Conservation (phyloP, 73 alveolate genomes). For the Paramecium caudatum region DNA sequence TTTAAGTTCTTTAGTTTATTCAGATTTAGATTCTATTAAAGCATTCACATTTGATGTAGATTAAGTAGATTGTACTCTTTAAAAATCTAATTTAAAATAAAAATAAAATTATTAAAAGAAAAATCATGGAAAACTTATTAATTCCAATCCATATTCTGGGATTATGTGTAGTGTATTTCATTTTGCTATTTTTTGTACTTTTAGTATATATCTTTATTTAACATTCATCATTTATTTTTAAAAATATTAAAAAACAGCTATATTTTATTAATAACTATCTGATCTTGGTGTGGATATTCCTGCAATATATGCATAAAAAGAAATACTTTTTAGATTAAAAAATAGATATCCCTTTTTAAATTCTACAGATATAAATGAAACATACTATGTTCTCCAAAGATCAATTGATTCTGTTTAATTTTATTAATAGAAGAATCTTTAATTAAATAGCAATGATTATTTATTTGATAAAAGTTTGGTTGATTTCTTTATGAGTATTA, state of each 20-base stretch:
- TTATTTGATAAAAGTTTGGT: neutral
- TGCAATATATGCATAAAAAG: constrained; percentile 39
- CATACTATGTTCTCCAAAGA: neutral
- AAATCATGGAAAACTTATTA: neutral
- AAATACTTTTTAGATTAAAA: neutral
- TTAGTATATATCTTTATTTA: constrained; percentile 9
- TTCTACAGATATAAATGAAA: neutral
- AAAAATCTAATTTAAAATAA: neutral
- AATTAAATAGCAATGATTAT: neutral
- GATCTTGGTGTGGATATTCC: constrained; percentile 47
- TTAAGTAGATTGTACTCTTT: neutral
- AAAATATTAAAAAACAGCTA: constrained; percentile 48
- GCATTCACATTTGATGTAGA: constrained; percentile 1
- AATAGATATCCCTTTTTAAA: neutral
- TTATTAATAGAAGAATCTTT: neutral
- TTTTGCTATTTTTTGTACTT: neutral
- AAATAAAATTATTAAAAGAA: neutral
- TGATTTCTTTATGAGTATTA: neutral
- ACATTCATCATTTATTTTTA: neutral
- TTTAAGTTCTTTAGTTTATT: neutral
- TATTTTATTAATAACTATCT: neutral
- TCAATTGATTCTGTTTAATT: neutral
- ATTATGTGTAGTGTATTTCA: neutral
- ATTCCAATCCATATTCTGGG: neutral
- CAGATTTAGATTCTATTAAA: neutral